Base-by-base conservation (phyloP, 257 asterid genomes). In the Coffea eugenioides region DNA sequence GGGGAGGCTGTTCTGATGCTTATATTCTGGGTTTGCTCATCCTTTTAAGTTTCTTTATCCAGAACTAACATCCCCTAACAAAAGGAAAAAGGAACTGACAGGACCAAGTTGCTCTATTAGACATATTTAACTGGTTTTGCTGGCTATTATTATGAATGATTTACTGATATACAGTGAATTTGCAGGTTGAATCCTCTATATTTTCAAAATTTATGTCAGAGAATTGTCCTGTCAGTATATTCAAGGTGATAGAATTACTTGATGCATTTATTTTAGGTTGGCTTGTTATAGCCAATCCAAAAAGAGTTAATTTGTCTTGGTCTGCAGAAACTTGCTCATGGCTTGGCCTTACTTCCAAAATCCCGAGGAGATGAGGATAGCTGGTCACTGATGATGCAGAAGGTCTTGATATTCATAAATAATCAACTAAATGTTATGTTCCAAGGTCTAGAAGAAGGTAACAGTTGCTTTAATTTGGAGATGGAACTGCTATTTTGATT, bases 381-480 rank as follows among this genome's bases (percentile, higher is more conserved):
- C 90, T 93, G 99, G 98, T 86, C 83, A 39, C 57, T 86, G 67
- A 87, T 94, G 95, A 88, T 93, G 94, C 90, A 85, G 71, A 93
- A 90, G 82, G 85, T 95, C 79, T 77, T 95, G 89, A 75, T 91
- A 27, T 88, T 81, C 49, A 77, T 94, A 76, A 88, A 91, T 87
- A 83, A 71, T 87, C 96, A 87, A 82, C 85, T 96, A 85, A 88
- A 84, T 79, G 93, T 89, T 69, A 92, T 88, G 57, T 92, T 96
- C 76, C 95, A 90, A 87, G 93, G 97, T 82, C 88, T 91, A 80
- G 97, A 96, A 87, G 93, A 90, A 90, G 99, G 99, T 92, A 88
- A n/a, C 52, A 62, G 18, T 36, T 11, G 54, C 78, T 64, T 78
- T 67, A 73, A 69, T 76, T 80, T 70, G 80, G 73, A n/a, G 45